These are phyloP conservation scores for Balansia obtecta DNA, from an alignment of 2,329 filamentous ascomycete species.

Conservation along the genomic window DNA sequence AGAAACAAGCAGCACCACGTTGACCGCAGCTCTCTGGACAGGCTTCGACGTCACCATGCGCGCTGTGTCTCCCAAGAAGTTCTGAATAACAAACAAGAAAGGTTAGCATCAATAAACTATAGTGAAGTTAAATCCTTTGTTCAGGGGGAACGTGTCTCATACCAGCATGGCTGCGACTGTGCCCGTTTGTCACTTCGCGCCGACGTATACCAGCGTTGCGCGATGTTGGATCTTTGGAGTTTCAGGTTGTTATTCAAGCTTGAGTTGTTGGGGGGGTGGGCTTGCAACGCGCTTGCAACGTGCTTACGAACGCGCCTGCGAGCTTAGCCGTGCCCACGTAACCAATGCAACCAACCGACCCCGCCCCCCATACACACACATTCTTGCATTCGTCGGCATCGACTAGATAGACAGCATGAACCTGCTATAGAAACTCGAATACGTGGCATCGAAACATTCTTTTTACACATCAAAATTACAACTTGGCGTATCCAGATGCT, in stretches of 20 bases:
- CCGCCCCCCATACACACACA: too few species aligned
- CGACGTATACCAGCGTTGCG: neutral
- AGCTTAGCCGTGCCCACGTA: too few species aligned
- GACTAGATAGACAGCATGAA: too few species aligned
- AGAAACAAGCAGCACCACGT: slow-evolving; percentile 30
- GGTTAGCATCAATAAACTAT: neutral
- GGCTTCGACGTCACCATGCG: slow-evolving; percentile 35
- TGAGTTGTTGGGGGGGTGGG: neutral
- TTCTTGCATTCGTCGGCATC: too few species aligned
- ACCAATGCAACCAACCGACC: too few species aligned
- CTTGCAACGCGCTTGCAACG: neutral
- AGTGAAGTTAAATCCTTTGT: neutral
- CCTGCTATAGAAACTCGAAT: too few species aligned
- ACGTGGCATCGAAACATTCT: too few species aligned
- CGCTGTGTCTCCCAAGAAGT: slow-evolving; percentile 23
- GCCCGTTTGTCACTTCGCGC: neutral
- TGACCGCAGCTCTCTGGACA: slow-evolving; percentile 37
- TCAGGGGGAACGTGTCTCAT: neutral
- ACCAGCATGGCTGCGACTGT: neutral
- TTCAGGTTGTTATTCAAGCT: neutral
- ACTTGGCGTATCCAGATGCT: too few species aligned
- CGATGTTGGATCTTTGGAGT: neutral
- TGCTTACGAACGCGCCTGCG: too few species aligned
- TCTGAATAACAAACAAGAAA: slow-evolving; percentile 11
- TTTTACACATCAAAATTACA: too few species aligned